These are phyloP conservation scores for Colletotrichum aenigma DNA, from an alignment of 2,329 filamentous ascomycete genomes.

Conservation along the genomic window DNA sequence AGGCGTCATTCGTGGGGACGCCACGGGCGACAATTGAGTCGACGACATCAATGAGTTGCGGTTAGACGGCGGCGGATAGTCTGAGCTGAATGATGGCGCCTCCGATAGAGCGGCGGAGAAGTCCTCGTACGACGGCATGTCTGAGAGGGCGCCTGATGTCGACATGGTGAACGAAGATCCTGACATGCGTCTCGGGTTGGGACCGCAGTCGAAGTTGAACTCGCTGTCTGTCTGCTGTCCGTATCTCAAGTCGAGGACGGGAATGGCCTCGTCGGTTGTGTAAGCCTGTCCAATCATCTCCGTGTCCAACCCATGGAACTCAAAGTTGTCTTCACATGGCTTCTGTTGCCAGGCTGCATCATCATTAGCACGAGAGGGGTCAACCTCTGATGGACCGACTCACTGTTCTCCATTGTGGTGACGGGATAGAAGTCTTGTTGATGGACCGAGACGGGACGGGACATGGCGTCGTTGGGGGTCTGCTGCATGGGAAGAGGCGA, in stretches of 20 bases:
- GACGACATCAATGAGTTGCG: slow-evolving; percentile 73
- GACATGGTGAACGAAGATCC: slow-evolving; percentile 78
- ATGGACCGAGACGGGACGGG: slow-evolving; percentile 61
- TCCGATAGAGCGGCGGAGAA: slow-evolving; percentile 70
- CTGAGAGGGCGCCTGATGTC: slow-evolving; percentile 66
- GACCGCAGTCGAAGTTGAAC: slow-evolving; percentile 54
- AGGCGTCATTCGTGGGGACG: slow-evolving; percentile 70
- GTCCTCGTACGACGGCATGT: slow-evolving; percentile 75
- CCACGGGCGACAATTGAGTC: slow-evolving; percentile 73
- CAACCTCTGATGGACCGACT: slow-evolving; percentile 29
- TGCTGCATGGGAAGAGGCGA: slow-evolving; percentile 56
- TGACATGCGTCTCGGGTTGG: slow-evolving; percentile 67
- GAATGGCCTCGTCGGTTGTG: slow-evolving; percentile 66
- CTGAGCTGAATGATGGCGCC: slow-evolving; percentile 68
- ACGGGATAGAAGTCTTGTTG: slow-evolving; percentile 59
- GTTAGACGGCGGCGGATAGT: slow-evolving; percentile 71
- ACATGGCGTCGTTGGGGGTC: slow-evolving; percentile 54
- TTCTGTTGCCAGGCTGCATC: slow-evolving; percentile 52
- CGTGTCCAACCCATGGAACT: slow-evolving; percentile 58
- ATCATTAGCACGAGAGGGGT: slow-evolving; percentile 3
- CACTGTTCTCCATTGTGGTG: slow-evolving; percentile 53
- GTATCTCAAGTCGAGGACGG: slow-evolving; percentile 65
- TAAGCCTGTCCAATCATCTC: slow-evolving; percentile 69
- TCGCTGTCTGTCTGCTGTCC: slow-evolving; percentile 53
- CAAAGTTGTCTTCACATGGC: slow-evolving; percentile 60